Percentiles rank a stretch among this genome's conserved stretches.
phyloP scores from a whole-genome alignment of 2,329 filamentous ascomycete genomes.

The Chrysoporthe cubensis region DNA sequence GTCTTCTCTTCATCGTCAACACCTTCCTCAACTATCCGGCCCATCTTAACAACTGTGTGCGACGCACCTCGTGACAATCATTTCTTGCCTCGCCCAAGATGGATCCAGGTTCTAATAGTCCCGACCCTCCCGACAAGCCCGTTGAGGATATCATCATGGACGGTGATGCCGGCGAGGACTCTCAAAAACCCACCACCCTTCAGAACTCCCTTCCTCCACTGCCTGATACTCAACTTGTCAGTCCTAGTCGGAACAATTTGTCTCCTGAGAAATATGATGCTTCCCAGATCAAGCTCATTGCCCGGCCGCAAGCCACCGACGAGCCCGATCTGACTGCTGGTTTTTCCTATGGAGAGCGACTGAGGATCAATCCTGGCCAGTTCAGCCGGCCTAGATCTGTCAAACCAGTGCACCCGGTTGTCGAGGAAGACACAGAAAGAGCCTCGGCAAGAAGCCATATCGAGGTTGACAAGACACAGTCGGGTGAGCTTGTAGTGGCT shows the following conservation, averaged over 20 bases:
- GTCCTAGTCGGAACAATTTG: background rate
- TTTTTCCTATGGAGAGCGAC: conserved; percentile 20
- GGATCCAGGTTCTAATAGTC: conserved; percentile 12
- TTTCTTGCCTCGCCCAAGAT: conserved; percentile 7
- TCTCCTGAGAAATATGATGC: background rate
- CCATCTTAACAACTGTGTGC: background rate
- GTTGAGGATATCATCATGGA: background rate
- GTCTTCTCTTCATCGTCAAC: background rate
- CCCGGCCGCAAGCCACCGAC: conserved; percentile 8
- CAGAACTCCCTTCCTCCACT: conserved; percentile 6
- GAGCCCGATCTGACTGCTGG: conserved; percentile 18
- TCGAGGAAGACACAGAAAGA: background rate
- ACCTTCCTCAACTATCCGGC: background rate
- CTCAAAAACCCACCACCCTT: conserved; percentile 6
- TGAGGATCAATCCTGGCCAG: conserved; percentile 18
- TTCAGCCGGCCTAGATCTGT: conserved; percentile 12
- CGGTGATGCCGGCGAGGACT: background rate
- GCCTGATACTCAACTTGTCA: conserved; percentile 6
- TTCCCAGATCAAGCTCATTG: conserved; percentile 15
- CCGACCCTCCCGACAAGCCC: background rate
- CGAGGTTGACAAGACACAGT: background rate
- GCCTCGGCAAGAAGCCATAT: background rate
- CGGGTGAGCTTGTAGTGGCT: background rate
- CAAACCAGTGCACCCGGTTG: background rate
- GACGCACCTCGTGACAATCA: background rate